These are phyloP conservation scores for Aureobasidium zeae DNA, from an alignment of 2,329 filamentous ascomycete genomes.

Conservation along the genomic window DNA sequence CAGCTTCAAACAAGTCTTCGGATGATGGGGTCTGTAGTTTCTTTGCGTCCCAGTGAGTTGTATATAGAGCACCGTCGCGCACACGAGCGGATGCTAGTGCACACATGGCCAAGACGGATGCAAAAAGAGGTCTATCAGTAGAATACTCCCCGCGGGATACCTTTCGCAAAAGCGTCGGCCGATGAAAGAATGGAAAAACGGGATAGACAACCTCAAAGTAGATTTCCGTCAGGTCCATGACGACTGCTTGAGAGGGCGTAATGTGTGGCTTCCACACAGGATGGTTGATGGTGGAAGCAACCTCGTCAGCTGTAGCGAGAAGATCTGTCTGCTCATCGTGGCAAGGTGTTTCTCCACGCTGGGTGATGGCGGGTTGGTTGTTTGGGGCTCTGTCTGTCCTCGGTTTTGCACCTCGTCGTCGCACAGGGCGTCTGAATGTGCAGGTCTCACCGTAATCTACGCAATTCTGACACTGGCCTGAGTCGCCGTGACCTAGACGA, in stretches of 20 bases:
- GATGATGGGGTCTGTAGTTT: constrained; percentile 33
- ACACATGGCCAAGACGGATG: constrained; percentile 46
- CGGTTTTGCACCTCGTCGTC: constrained; percentile 25
- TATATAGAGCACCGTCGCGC: constrained; percentile 41
- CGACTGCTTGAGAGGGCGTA: constrained; percentile 26
- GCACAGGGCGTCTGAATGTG: constrained; percentile 38
- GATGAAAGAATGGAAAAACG: constrained; percentile 43
- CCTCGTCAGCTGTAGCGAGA: constrained; percentile 24
- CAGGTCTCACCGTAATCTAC: constrained; percentile 42
- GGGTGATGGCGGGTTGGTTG: not conserved
- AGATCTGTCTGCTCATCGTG: too few species aligned
- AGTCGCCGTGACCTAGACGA: constrained; percentile 38
- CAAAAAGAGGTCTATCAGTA: constrained; percentile 35
- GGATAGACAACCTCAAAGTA: constrained; percentile 45
- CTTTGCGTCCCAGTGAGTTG: constrained; percentile 36
- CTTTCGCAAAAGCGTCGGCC: constrained; percentile 32
- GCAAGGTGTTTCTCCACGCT: too few species aligned
- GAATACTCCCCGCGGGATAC: constrained; percentile 35
- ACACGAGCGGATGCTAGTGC: constrained; percentile 41
- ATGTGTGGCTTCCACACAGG: constrained; percentile 2
- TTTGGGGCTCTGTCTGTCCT: not conserved
- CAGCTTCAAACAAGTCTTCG: constrained; percentile 38
- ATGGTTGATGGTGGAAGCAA: too few species aligned
- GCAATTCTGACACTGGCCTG: constrained; percentile 41
- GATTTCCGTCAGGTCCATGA: constrained; percentile 37